phyloP scores from a whole-genome alignment of 345 rosid genomes.

The Hirschfeldia incana region DNA sequence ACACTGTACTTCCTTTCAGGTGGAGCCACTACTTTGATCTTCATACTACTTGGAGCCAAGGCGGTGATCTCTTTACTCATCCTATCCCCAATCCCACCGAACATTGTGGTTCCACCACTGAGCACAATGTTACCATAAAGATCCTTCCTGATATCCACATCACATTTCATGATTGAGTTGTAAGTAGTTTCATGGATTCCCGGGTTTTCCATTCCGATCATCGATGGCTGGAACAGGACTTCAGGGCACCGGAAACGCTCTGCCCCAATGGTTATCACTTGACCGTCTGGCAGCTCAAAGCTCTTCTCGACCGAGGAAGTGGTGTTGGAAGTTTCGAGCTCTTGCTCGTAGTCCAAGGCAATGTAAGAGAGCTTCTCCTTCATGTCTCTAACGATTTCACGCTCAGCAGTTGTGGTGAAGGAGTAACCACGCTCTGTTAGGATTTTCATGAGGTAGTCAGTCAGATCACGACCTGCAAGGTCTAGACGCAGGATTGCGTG shows the following conservation, averaged over 20 bases:
- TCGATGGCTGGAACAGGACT: constrained; percentile 70
- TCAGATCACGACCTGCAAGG: constrained; percentile 60
- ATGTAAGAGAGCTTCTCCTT: constrained; percentile 69
- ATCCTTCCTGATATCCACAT: constrained; percentile 68
- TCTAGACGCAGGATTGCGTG: constrained; percentile 67
- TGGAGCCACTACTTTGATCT: constrained; percentile 65
- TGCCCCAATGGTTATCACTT: constrained; percentile 65
- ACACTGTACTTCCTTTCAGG: constrained; percentile 72
- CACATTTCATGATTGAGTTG: constrained; percentile 63
- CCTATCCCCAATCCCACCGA: constrained; percentile 63
- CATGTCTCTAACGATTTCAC: constrained; percentile 70
- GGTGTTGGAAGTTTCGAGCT: constrained; percentile 62
- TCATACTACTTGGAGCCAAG: constrained; percentile 71
- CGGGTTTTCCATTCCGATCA: constrained; percentile 70
- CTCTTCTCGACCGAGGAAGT: constrained; percentile 65
- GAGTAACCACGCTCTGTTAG: constrained; percentile 67
- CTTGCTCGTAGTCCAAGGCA: constrained; percentile 71
- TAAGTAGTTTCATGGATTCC: constrained; percentile 72
- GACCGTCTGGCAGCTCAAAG: constrained; percentile 71
- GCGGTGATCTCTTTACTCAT: constrained; percentile 74
- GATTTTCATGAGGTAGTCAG: constrained; percentile 65
- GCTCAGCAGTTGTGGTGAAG: constrained; percentile 74
- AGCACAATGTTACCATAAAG: constrained; percentile 65
- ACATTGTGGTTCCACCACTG: constrained; percentile 67
- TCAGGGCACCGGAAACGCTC: constrained; percentile 76